phyloP scores from a whole-genome alignment of 2,329 filamentous ascomycete species.

The Stagonosporopsis rhizophila region DNA sequence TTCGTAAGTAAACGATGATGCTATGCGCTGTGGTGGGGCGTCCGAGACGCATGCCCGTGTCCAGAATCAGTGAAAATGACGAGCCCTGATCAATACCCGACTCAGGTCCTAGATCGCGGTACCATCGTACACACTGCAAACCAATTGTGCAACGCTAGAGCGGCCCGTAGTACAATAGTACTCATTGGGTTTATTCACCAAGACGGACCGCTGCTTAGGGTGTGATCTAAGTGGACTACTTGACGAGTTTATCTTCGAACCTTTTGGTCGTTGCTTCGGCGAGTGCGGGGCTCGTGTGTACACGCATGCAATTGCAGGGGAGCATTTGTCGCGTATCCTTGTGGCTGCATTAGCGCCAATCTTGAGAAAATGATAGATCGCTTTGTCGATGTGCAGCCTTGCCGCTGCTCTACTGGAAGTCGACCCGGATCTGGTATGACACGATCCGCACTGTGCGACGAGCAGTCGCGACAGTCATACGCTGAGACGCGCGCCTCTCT shows the following conservation, averaged over 20 bases:
- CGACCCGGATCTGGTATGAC: slow-evolving; percentile 10
- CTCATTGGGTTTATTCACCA: neutral
- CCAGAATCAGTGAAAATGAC: neutral
- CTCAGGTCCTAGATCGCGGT: neutral
- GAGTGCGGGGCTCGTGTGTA: slow-evolving; percentile 15
- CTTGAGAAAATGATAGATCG: slow-evolving; percentile 11
- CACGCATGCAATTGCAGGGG: slow-evolving; percentile 10
- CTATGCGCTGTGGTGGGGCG: slow-evolving; percentile 1
- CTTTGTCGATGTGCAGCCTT: slow-evolving; percentile 11
- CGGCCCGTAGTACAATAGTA: slow-evolving; percentile 1
- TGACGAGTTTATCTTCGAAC: neutral
- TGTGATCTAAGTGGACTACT: neutral
- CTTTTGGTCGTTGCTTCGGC: neutral
- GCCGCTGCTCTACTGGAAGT: neutral
- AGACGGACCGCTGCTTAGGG: neutral
- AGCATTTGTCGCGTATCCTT: slow-evolving; percentile 9
- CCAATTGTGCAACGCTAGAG: neutral
- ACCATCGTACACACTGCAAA: slow-evolving; percentile 1
- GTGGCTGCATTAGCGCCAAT: slow-evolving; percentile 17
- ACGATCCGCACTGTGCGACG: slow-evolving; percentile 9
- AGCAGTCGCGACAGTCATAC: slow-evolving; percentile 3
- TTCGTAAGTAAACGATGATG: slow-evolving; percentile 1
- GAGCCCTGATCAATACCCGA: neutral
- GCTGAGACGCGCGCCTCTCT: slow-evolving; percentile 2
- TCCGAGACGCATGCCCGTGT: slow-evolving; percentile 1